phyloP scores from a whole-genome alignment of 129 eudicot species.

The Artemisia annua region DNA sequence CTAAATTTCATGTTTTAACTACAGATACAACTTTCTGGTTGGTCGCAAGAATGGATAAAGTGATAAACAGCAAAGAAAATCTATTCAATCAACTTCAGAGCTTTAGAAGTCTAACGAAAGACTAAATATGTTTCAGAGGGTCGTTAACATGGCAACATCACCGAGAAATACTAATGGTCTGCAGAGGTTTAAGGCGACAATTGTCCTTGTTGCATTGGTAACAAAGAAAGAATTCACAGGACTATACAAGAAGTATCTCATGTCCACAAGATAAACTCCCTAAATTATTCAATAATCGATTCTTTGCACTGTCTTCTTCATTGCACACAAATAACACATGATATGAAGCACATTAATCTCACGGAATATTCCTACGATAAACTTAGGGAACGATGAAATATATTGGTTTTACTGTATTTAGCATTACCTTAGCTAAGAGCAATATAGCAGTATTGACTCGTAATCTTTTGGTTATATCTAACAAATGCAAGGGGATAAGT shows the following conservation, averaged over 20 bases:
- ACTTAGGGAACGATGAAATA: neutral
- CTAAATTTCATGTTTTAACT: neutral
- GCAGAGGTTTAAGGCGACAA: neutral
- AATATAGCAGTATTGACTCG: constrained; percentile 11
- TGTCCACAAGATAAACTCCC: neutral
- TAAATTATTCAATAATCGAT: neutral
- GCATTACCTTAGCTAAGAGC: neutral
- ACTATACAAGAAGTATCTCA: neutral
- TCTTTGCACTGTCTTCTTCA: neutral
- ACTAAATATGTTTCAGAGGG: neutral
- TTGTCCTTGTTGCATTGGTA: neutral
- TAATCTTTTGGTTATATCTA: neutral
- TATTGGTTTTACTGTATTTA: neutral
- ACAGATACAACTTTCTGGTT: too few relatives aligned
- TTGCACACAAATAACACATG: neutral
- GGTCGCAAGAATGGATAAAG: too few relatives aligned
- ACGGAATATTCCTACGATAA: neutral
- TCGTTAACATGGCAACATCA: neutral
- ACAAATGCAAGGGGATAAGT: neutral
- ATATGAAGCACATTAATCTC: neutral
- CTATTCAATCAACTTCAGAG: too few relatives aligned
- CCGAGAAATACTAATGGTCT: neutral
- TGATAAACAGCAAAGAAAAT: too few relatives aligned
- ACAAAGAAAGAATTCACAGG: neutral
- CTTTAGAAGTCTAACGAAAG: too few relatives aligned